Evolutionary conservation across 345 rosid species (phyloP).

Genomic region (Gossypium bickii): DNA sequence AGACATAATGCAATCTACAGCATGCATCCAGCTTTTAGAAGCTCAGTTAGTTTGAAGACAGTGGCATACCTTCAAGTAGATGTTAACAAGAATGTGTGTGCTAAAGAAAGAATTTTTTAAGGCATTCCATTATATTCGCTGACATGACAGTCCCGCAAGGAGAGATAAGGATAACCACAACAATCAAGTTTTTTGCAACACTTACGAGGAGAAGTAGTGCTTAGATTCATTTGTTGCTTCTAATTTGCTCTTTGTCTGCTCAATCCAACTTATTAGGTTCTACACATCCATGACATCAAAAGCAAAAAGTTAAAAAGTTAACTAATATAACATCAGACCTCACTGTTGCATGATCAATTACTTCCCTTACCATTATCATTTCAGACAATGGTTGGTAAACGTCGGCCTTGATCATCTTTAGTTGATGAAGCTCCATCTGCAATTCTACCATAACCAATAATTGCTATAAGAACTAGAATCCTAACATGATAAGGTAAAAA

Average conservation of each 20-base stretch:
- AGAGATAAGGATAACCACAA: conserved; percentile 2
- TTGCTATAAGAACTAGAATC: conserved; percentile 25
- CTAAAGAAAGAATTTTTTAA: neutral
- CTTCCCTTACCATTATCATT: conserved; percentile 56
- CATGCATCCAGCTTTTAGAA: neutral
- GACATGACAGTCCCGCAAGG: neutral
- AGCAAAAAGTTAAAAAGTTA: conserved; percentile 11
- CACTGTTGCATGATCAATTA: neutral
- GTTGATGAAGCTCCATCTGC: conserved; percentile 65
- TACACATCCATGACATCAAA: conserved; percentile 24
- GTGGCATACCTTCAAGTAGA: neutral
- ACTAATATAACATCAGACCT: neutral
- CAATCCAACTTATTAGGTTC: conserved; percentile 79
- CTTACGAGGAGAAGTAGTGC: conserved; percentile 71
- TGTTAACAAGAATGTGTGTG: neutral
- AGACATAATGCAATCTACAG: neutral
- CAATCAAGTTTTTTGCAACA: neutral
- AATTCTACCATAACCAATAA: conserved; percentile 45
- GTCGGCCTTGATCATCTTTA: conserved; percentile 42
- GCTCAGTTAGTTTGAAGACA: neutral
- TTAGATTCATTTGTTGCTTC: conserved; percentile 69
- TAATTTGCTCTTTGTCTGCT: conserved; percentile 48
- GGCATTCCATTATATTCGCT: neutral
- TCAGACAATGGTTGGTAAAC: conserved; percentile 76
- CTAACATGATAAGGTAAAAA: neutral